Conservation (phyloP, 2,329 filamentous ascomycete species). For the Fonsecaea pugnacius region DNA sequence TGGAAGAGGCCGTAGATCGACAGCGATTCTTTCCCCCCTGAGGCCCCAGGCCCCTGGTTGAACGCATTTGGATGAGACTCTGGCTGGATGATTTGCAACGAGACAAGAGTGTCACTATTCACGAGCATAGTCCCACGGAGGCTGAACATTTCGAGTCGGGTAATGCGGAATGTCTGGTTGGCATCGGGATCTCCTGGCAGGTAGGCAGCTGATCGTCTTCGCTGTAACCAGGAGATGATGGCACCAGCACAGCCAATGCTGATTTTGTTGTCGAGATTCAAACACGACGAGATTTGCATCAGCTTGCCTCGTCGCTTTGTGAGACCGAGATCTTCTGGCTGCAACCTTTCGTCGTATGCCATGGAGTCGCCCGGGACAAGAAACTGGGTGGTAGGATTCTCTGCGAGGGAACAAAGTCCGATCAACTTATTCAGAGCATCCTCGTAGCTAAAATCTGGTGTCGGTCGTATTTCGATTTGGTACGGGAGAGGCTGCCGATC, state of each 20-base stretch:
- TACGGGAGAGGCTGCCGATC: constrained; percentile 56
- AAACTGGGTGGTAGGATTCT: constrained; percentile 58
- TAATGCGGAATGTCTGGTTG: constrained; percentile 63
- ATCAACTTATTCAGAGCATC: constrained; percentile 69
- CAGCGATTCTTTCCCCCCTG: constrained; percentile 75
- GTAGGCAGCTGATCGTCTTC: constrained; percentile 66
- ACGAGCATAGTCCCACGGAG: constrained; percentile 72
- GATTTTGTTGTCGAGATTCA: constrained; percentile 74
- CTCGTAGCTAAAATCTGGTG: constrained; percentile 73
- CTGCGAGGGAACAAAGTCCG: constrained; percentile 55
- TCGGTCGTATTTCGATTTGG: constrained; percentile 69
- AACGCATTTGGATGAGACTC: constrained; percentile 83
- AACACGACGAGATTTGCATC: constrained; percentile 69
- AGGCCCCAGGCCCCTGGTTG: constrained; percentile 69
- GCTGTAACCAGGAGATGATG: constrained; percentile 76
- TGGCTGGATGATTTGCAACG: constrained; percentile 81
- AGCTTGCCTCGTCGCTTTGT: constrained; percentile 66
- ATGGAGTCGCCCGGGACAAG: constrained; percentile 65
- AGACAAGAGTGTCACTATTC: constrained; percentile 76
- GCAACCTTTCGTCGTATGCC: constrained; percentile 47
- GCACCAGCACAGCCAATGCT: constrained; percentile 89
- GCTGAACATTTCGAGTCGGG: constrained; percentile 73
- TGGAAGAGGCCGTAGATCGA: constrained; percentile 85
- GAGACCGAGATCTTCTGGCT: constrained; percentile 49
- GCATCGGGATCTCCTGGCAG: constrained; percentile 63